Evolutionary conservation across 2,329 filamentous ascomycete genomes (phyloP).

Genomic region (Colletotrichum tropicale): DNA sequence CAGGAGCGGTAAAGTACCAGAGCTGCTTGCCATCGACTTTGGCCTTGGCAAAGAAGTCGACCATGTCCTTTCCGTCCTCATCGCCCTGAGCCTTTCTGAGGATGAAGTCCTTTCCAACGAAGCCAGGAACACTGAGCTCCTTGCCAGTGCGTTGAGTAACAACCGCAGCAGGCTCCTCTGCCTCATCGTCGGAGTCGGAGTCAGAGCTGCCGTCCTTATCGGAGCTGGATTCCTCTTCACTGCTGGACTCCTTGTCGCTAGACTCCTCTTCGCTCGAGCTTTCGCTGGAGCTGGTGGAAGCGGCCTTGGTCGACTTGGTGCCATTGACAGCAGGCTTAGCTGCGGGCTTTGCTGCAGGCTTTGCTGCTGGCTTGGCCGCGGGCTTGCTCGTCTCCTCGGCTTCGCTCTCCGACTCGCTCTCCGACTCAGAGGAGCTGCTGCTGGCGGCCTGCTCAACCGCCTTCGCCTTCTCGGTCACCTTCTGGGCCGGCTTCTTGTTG

Average conservation of each 20-base stretch:
- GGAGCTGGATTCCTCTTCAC: constrained; percentile 19
- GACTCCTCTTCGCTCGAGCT: background rate
- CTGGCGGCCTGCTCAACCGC: background rate
- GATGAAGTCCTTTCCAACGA: constrained; percentile 57
- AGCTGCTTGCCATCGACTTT: constrained; percentile 73
- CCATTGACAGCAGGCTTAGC: constrained; percentile 13
- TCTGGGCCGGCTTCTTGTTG: constrained; percentile 23
- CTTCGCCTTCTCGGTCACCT: constrained; percentile 20
- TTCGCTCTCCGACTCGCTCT: constrained; percentile 25
- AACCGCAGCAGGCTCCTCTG: constrained; percentile 42
- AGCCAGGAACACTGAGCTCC: constrained; percentile 41
- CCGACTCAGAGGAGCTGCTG: constrained; percentile 25
- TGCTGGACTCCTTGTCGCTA: constrained; percentile 25
- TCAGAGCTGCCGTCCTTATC: constrained; percentile 25
- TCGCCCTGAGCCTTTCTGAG: constrained; percentile 51
- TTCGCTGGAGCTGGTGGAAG: constrained; percentile 24
- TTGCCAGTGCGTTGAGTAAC: constrained; percentile 32
- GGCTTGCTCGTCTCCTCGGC: constrained; percentile 25
- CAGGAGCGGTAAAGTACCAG: constrained; percentile 81
- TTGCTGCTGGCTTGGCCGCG: constrained; percentile 20
- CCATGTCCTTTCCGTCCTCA: constrained; percentile 50
- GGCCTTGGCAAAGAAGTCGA: constrained; percentile 61
- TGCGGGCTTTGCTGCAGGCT: constrained; percentile 21
- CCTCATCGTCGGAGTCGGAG: constrained; percentile 20
- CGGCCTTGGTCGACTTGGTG: constrained; percentile 9